Evolutionary conservation across 2,329 filamentous ascomycete genomes (phyloP), one percentile per base, ranked within the genome.

Genomic region (Aspergillus fructus): DNA sequence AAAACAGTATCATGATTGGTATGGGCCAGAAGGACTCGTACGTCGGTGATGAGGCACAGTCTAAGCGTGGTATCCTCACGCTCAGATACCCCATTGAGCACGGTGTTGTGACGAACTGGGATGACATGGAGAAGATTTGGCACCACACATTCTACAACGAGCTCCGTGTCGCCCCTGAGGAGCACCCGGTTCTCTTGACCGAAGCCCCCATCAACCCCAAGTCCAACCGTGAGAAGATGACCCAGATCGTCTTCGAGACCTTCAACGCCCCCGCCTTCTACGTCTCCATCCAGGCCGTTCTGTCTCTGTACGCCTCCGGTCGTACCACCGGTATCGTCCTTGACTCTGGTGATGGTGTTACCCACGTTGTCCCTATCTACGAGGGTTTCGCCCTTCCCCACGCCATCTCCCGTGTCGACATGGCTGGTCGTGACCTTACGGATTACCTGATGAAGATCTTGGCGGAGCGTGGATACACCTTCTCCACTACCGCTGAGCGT

Each of bases 131-230:
- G 87, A 97, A 97, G 89, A 97, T 99, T 74, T 99, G 94, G 94
- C 94, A 99, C 83, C 94, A 99, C 91, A 97, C 94, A 78, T 99
- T 99, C 88, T 99, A 97, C 91, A 99, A 99, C 85, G 94, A 99
- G 87, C 87, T 99, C 77, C 93, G 94, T 93, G 94, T 99, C 68
- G 94, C 94, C 74, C 94, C 94, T 73, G 94, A 99, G 87, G 94
- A 99, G 89, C 94, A 99, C 88, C 94, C 94, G 74, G 93, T 97
- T 78, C 88, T 99, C 78, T 87, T 99, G 80, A 99, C 94, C 72
- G 94, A 99, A 86, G 94, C 94, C 73, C 94, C 94, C 71, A 97
- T 99, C 89, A 99, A 99, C 89, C 94, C 94, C 81, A 97, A 97
- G 88, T 96, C 91, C 85, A 99, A 99, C 88, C 91, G 94, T 89